Evolutionary conservation across 352 stramenopile genomes (phyloP), one percentile per base, ranked within the genome.

Genomic region (Pythium brachiatum): DNA sequence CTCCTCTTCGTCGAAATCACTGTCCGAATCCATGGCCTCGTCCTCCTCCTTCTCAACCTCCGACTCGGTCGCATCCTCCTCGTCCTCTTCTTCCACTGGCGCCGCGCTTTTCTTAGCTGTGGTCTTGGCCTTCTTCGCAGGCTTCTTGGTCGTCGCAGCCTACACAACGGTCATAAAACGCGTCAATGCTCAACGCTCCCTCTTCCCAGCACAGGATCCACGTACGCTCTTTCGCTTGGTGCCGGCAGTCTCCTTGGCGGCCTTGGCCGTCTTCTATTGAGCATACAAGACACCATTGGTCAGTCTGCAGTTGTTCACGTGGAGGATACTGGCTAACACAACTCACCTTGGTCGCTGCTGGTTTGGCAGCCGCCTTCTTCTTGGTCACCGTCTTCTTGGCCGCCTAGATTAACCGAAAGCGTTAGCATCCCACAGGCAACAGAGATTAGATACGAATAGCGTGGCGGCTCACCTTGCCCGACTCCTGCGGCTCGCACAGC

Each of bases 401-500:
- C 34, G 38, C 18, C 31, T 36, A n/a, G n/a, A n/a, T n/a, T n/a
- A n/a, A n/a, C n/a, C n/a, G n/a, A n/a, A n/a, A n/a, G n/a, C n/a
- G n/a, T n/a, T n/a, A n/a, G n/a, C n/a, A n/a, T n/a, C n/a, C n/a
- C n/a, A n/a, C n/a, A n/a, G n/a, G n/a, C n/a, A n/a, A n/a, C n/a
- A n/a, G n/a, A n/a, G n/a, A n/a, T n/a, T n/a, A n/a, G n/a, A n/a
- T n/a, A n/a, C n/a, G n/a, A n/a, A n/a, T n/a, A n/a, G n/a, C n/a
- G n/a, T n/a, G n/a, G n/a, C n/a, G n/a, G n/a, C 51, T 13, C 44
- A 90, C 79, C 64, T 81, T 74, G 36, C 31, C 31, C n/a, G 72
- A 80, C 20, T 76, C 61, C 41, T 87, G 73, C 6, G 85, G 85
- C 39, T 88, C 70, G 55, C 75, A 80, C 0, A 94, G 74, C 85